Conservation (phyloP, 768 basidiomycete species). For the Fomitopsis serialis region DNA sequence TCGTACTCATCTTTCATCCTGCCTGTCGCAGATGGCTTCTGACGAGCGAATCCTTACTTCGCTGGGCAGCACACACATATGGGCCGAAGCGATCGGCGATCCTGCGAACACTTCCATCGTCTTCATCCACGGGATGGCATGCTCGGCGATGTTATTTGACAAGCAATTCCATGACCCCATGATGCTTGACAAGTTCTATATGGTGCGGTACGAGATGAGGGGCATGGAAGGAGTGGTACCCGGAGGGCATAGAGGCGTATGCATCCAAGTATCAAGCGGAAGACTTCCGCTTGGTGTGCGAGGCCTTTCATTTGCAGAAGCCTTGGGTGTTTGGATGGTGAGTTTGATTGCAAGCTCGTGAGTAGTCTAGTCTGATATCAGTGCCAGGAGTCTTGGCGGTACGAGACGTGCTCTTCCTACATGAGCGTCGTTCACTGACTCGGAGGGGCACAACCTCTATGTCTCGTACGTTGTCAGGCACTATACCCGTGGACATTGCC, state of each 20-base stretch:
- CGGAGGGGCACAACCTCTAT: no score
- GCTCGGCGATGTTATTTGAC: slow-evolving; percentile 32
- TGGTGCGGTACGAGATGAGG: slow-evolving; percentile 28
- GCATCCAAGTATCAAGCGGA: slow-evolving; percentile 18
- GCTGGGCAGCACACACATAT: slow-evolving; percentile 36
- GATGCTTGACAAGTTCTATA: slow-evolving; percentile 23
- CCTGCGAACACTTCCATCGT: slow-evolving; percentile 32
- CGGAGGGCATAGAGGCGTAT: slow-evolving; percentile 17
- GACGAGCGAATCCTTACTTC: slow-evolving; percentile 19
- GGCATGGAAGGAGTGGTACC: slow-evolving; percentile 27
- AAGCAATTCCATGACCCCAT: slow-evolving; percentile 29
- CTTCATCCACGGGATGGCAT: slow-evolving; percentile 37
- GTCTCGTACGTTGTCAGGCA: no score
- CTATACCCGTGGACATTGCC: slow-evolving; percentile 13
- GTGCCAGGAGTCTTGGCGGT: slow-evolving; percentile 21
- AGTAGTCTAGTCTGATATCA: background rate
- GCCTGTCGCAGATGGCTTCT: background rate
- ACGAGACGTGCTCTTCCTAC: background rate
- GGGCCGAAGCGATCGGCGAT: slow-evolving; percentile 35
- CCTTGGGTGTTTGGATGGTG: slow-evolving; percentile 21
- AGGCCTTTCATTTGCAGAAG: slow-evolving; percentile 17
- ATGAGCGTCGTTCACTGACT: no score
- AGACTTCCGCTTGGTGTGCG: slow-evolving; percentile 24
- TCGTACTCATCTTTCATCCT: no score
- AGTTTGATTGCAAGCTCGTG: background rate